phyloP scores from a whole-genome alignment of 108 stramenopile genomes.

The Heterococcus sp. region DNA sequence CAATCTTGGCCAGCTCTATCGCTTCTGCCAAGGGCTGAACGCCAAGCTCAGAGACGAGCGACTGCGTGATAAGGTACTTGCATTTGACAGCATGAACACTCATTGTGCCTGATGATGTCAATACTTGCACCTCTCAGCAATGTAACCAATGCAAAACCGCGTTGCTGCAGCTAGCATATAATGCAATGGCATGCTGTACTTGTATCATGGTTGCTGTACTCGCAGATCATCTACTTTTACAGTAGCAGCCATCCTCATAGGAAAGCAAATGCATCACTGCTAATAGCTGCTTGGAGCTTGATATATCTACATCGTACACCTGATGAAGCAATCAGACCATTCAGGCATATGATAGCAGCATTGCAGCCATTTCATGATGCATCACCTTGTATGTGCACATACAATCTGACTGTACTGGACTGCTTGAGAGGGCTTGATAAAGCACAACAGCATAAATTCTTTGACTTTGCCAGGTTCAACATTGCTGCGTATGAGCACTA shows the following conservation, averaged over 20 bases:
- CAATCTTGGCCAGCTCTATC: conserved; percentile 88
- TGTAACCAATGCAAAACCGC: too few species aligned
- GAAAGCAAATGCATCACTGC: conserved; percentile 82
- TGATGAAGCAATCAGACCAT: conserved; percentile 56
- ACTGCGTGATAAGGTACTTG: conserved; percentile 49
- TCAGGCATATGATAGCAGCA: conserved; percentile 53
- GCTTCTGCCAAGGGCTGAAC: conserved; percentile 83
- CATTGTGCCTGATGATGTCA: too few species aligned
- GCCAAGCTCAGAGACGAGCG: conserved; percentile 52
- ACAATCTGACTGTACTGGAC: conserved; percentile 81
- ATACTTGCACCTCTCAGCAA: too few species aligned
- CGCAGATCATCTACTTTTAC: conserved; percentile 76
- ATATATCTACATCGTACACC: conserved; percentile 57
- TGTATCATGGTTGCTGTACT: too few species aligned
- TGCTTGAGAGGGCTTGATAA: conserved; percentile 79
- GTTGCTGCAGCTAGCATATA: too few species aligned
- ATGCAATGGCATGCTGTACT: too few species aligned
- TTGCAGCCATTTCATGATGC: conserved; percentile 98
- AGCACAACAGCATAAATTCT: conserved; percentile 72
- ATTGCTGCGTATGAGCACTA: conserved; percentile 93
- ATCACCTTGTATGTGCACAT: conserved; percentile 85
- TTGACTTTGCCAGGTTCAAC: conserved; percentile 81
- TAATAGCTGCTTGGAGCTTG: conserved; percentile 85
- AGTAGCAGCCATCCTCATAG: conserved; percentile 65
- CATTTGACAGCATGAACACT: too few species aligned